Evolutionary conservation across 2,329 filamentous ascomycete species (phyloP), one percentile per base, ranked within the genome.

Genomic region (Paracamarosporium sp.): DNA sequence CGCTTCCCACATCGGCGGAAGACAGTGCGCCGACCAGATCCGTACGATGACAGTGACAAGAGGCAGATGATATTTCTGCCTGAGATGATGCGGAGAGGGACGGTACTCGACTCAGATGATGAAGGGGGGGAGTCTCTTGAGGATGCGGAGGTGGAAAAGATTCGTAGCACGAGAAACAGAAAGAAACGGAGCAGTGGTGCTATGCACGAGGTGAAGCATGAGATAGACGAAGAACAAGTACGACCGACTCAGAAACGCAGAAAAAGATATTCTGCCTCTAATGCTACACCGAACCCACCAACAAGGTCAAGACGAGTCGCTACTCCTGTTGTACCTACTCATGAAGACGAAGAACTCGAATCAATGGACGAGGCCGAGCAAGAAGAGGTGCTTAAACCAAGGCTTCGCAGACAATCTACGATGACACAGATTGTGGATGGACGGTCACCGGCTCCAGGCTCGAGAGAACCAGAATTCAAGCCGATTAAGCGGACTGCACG

Each of bases 381-480:
- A 30, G 53, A 55, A 47, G 28, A 40, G 27, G 47, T 36, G 1
- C 43, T n/a, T 4, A 59, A 38, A 8, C 57, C 48, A n/a, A 65
- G 56, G 17, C 40, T 67, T 12, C 65, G 63, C 38, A 68, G 69
- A 50, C 73, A 76, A 33, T 75, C 73, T 27, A 76, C 73, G 20
- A 75, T 75, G 72, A 76, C 73, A 15, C 73, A 76, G 40, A 35
- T 76, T 5, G 62, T 65, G 0, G 62, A 69, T 43, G 71, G 71
- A 11, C 61, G 71, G 5, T 59, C 51, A 33, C 69, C 72, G 9
- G 22, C 51, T 2, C 60, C 60, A n/a, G 63, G 56, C 1, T 51
- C 46, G 0, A 59, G 66, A 17, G 69, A 69, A 45, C 72, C 67
- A 1, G 58, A 63, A 2, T 74, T 72, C 36, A 66, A 63, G 41